Evolutionary conservation across 352 stramenopile species (phyloP).

Genomic region (Thraustochytrium sp.): DNA sequence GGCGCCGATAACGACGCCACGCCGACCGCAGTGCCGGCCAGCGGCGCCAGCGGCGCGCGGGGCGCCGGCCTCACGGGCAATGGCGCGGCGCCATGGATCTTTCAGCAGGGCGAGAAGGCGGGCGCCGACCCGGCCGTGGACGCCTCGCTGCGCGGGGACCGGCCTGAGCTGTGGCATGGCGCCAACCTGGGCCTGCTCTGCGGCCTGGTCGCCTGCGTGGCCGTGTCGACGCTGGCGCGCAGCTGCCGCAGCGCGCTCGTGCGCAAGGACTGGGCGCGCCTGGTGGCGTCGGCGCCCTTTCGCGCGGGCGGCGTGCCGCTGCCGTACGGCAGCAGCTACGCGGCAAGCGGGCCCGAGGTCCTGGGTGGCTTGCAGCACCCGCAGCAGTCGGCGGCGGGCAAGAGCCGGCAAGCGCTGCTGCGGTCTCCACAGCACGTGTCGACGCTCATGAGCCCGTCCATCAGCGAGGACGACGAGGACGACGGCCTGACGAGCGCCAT

Average conservation of each 20-base stretch:
- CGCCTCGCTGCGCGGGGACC: neutral
- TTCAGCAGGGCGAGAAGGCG: neutral
- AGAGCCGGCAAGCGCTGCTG: too few species aligned
- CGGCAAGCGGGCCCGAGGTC: neutral
- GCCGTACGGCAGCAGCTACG: too few species aligned
- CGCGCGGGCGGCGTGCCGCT: too few species aligned
- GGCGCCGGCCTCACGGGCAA: neutral
- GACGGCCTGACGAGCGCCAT: too few species aligned
- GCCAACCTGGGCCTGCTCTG: neutral
- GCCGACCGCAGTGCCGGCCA: too few species aligned
- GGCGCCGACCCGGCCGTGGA: neutral
- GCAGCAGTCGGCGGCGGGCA: too few species aligned
- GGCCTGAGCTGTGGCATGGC: neutral
- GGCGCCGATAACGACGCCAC: too few species aligned
- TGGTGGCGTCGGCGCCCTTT: conserved; percentile 19
- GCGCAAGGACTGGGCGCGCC: neutral
- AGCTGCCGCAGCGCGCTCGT: neutral
- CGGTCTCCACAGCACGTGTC: too few species aligned
- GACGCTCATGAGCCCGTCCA: too few species aligned
- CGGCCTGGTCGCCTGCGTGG: neutral
- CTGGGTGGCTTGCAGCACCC: too few species aligned
- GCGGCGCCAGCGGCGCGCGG: too few species aligned
- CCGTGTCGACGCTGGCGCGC: neutral
- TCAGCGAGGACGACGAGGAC: too few species aligned
- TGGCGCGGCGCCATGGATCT: neutral